These are phyloP conservation scores for Cystobasidium tubakii DNA, from an alignment of 768 basidiomycete genomes.

Conservation along the genomic window DNA sequence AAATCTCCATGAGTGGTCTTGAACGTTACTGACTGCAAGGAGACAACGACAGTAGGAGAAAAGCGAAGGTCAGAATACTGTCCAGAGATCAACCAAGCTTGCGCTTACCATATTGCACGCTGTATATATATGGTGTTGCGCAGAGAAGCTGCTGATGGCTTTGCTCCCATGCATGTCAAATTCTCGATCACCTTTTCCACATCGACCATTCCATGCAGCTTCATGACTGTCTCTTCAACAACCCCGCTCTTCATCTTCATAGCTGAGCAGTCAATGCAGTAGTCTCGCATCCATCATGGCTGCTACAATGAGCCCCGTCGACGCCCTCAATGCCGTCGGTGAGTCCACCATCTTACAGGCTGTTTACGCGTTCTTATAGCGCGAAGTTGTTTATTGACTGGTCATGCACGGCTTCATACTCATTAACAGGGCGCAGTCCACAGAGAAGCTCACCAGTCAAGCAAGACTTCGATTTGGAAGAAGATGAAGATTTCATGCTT, in stretches of 20 bases:
- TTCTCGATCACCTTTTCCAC: conserved; percentile 5
- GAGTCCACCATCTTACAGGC: neutral
- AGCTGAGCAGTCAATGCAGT: neutral
- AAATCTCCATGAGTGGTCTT: conserved; percentile 91
- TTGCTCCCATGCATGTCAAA: neutral
- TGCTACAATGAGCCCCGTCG: conserved; percentile 3
- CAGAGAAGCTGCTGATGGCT: neutral
- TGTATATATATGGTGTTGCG: no score
- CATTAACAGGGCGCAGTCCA: neutral
- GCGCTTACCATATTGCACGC: no score
- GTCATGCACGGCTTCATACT: neutral
- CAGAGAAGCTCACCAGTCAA: neutral
- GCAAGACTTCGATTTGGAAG: conserved; percentile 5
- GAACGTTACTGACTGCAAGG: conserved; percentile 71
- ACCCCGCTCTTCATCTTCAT: neutral
- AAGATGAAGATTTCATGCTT: conserved; percentile 23
- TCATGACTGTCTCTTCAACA: neutral
- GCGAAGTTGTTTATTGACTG: conserved; percentile 5
- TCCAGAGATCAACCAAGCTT: neutral
- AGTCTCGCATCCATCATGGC: neutral
- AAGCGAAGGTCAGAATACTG: neutral
- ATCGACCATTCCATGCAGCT: neutral
- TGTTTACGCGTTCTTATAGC: conserved; percentile 6
- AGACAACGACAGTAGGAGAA: neutral
- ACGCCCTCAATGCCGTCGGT: conserved; percentile 17